Conservation (phyloP, 2,329 filamentous ascomycete genomes). For the Alternaria brassicae region DNA sequence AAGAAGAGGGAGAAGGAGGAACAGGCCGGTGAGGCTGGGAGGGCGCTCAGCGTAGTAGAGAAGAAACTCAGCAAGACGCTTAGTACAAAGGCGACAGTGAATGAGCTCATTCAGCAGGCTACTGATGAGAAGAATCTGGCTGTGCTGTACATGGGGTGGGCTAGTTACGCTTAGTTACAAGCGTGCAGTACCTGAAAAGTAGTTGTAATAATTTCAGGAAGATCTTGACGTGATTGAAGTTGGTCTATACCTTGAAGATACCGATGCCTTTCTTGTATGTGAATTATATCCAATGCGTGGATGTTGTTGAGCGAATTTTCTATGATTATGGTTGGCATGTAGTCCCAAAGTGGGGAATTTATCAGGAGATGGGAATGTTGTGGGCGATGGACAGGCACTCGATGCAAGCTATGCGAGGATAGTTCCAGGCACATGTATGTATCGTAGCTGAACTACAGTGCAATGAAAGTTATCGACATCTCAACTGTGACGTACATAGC, state of each 20-base stretch:
- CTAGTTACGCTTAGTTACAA: constrained; percentile 38
- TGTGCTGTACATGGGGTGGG: constrained; percentile 68
- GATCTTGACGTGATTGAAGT: neutral
- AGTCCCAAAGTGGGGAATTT: neutral
- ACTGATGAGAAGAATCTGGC: constrained; percentile 92
- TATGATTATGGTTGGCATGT: neutral
- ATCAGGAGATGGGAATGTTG: too few relatives aligned
- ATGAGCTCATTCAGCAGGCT: constrained; percentile 94
- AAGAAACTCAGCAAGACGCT: constrained; percentile 96
- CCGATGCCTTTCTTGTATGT: neutral
- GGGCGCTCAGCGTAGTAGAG: constrained; percentile 88
- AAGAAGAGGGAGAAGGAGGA: constrained; percentile 57
- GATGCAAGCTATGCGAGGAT: too few relatives aligned
- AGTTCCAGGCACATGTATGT: too few relatives aligned
- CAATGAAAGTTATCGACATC: too few relatives aligned
- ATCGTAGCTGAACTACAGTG: too few relatives aligned
- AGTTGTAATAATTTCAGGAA: too few relatives aligned
- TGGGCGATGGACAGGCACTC: too few relatives aligned
- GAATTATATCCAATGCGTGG: neutral
- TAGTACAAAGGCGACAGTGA: constrained; percentile 93
- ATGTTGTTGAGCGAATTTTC: neutral
- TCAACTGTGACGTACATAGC: too few relatives aligned
- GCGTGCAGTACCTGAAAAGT: neutral
- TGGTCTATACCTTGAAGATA: neutral
- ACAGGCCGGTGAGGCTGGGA: constrained; percentile 81